Base-by-base conservation (phyloP, 2,329 filamentous ascomycete genomes). In the Pyrenophora teres region DNA sequence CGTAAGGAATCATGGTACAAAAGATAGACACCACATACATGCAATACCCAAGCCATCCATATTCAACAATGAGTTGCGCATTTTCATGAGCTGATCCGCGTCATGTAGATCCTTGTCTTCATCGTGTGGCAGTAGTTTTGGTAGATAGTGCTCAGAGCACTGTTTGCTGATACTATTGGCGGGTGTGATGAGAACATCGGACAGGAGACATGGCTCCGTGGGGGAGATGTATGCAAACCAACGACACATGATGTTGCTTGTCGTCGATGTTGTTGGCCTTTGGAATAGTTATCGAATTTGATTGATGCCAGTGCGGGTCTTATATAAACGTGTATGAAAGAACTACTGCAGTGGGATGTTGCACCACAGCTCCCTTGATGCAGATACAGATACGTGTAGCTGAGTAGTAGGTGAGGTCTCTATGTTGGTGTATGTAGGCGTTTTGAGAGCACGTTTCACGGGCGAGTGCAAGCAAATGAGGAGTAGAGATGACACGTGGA, bases 211-310 rank as follows among this genome's bases (percentile, higher is more conserved):
- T 10, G 79, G 77, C 69, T 83, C 81, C 0, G 70, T 74, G 0
- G 75, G 73, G 1, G 79, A 81, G 49, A 83, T 77, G 60, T 83
- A 83, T 16, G 80, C 80, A 57, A 83, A 82, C 81, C 81, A 83
- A 30, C 81, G 80, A 69, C 76, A 77, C 76, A 77, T 80, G 35
- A 16, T 60, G 43, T 8, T 30, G 21, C 5, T 23, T 13, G 10
- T 15, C 30, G 23, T 42, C 13, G 18, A 27, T n/a, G n/a, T n/a
- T 15, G 37, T 15, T 36, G 12, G 10, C 33, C 2, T 41, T 27
- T 16, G 16, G 6, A 1, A 16, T n/a, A 7, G 23, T 1, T 1
- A 6, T 10, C 3, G 3, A 8, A n/a, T 21, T 0, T 27, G 8
- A 15, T n/a, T 25, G 4, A 3, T 8, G 16, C 2, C 23, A 42